phyloP scores from a whole-genome alignment of 2,329 filamentous ascomycete genomes.

The Stachybotrys echinatus region DNA sequence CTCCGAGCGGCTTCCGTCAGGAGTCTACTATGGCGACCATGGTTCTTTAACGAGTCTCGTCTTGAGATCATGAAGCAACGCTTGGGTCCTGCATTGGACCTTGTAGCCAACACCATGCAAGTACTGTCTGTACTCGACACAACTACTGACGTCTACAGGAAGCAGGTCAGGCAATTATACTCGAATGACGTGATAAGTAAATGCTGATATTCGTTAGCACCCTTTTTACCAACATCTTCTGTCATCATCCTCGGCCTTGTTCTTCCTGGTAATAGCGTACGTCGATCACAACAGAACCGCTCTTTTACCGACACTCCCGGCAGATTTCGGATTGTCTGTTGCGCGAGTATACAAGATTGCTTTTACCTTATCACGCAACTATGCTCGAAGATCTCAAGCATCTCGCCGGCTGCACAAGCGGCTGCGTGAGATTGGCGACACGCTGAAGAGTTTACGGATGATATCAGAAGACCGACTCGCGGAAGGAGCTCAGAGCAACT shows the following conservation, averaged over 20 bases:
- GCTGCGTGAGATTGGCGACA: not conserved
- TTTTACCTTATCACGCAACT: not conserved
- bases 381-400: not conserved
- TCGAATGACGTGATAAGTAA: not conserved
- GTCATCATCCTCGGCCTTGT: not conserved
- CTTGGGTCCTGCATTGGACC: not conserved
- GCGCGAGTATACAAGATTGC: not conserved
- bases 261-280: not conserved
- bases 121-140: not conserved
- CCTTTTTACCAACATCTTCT: not conserved
- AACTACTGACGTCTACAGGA: not conserved
- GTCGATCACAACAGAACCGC: not conserved
- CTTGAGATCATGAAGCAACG: not conserved
- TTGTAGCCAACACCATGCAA: not conserved
- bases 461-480: not conserved
- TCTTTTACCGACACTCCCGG: not conserved
- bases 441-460: not conserved
- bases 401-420: not conserved
- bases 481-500: not conserved
- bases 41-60: not conserved
- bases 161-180: not conserved
- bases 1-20: not conserved
- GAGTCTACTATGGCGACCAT: not conserved
- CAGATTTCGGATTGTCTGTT: not conserved
- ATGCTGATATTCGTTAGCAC: not conserved